Evolutionary conservation across 2,329 filamentous ascomycete genomes (phyloP).

Genomic region (Verticillium dahliae): DNA sequence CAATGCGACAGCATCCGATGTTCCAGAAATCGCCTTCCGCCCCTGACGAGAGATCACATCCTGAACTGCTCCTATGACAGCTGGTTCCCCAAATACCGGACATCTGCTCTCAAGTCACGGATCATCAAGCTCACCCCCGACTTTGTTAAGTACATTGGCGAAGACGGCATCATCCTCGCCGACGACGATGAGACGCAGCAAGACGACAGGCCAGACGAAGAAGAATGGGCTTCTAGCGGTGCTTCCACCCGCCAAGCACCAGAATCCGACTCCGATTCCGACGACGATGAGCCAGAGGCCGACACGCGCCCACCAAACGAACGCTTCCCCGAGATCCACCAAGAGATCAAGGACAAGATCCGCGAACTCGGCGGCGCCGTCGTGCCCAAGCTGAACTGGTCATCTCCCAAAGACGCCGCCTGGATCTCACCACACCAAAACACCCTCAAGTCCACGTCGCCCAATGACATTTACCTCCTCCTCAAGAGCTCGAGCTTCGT

Average conservation of each 20-base stretch:
- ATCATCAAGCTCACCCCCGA: conserved; percentile 69
- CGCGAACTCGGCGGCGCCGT: conserved; percentile 77
- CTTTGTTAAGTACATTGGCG: conserved; percentile 81
- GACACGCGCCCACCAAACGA: conserved; percentile 39
- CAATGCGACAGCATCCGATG: conserved; percentile 7
- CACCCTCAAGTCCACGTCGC: conserved; percentile 80
- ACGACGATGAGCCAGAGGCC: conserved; percentile 44
- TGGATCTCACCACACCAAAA: conserved; percentile 84
- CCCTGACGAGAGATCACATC: conserved; percentile 79
- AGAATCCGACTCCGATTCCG: conserved; percentile 39
- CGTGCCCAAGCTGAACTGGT: conserved; percentile 95
- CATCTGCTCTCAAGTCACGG: conserved; percentile 76
- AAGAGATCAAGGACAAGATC: conserved; percentile 70
- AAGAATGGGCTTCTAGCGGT: conserved; percentile 36
- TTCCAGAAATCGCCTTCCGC: conserved; percentile 57
- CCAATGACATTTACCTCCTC: conserved; percentile 89
- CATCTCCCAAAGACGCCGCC: conserved; percentile 87
- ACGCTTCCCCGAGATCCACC: conserved; percentile 67
- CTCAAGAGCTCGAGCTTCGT: conserved; percentile 93
- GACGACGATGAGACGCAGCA: conserved; percentile 50
- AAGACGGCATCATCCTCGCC: conserved; percentile 87
- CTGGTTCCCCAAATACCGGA: conserved; percentile 77
- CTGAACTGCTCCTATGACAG: conserved; percentile 89
- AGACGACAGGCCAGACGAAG: conserved; percentile 52
- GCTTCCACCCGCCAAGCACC: conserved; percentile 19